Conservation (phyloP, 2,329 filamentous ascomycete genomes). For the Epichloe festucae region DNA sequence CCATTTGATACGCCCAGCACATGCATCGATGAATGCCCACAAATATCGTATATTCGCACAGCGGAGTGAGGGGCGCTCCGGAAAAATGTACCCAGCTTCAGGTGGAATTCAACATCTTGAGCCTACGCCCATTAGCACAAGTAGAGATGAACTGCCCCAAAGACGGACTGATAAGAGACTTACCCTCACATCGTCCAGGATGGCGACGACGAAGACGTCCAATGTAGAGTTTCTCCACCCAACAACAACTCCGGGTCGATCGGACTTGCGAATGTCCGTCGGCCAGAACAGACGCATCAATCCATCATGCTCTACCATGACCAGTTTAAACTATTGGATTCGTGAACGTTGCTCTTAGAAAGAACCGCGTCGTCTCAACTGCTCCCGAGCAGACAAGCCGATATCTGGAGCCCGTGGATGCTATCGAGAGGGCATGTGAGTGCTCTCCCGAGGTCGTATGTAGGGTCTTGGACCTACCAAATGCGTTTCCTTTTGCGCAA, state of each 20-base stretch:
- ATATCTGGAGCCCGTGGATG: slow-evolving; percentile 68
- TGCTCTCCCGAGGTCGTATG: not conserved
- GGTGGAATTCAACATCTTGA: slow-evolving; percentile 73
- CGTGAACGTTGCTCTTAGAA: slow-evolving; percentile 45
- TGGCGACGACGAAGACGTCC: slow-evolving; percentile 80
- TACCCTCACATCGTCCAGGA: slow-evolving; percentile 85
- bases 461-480: slow-evolving; percentile 43
- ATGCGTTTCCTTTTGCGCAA: slow-evolving; percentile 68
- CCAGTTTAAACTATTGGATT: slow-evolving; percentile 18
- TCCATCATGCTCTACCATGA: slow-evolving; percentile 66
- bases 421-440: slow-evolving; percentile 28
- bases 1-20: slow-evolving; percentile 76
- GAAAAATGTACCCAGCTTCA: slow-evolving; percentile 72
- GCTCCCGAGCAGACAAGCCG: slow-evolving; percentile 88
- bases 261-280: slow-evolving; percentile 62
- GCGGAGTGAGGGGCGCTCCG: slow-evolving; percentile 71
- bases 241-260: slow-evolving; percentile 71
- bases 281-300: slow-evolving; percentile 99
- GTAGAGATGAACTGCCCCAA: not conserved
- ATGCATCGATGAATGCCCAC: slow-evolving; percentile 69
- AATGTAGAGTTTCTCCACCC: slow-evolving; percentile 90
- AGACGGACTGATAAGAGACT: slow-evolving; percentile 17
- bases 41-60: slow-evolving; percentile 68
- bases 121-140: slow-evolving; percentile 31
- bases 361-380: slow-evolving; percentile 84